Evolutionary conservation across 768 basidiomycete genomes (phyloP).

Genomic region (Boletus eberwhitei): DNA sequence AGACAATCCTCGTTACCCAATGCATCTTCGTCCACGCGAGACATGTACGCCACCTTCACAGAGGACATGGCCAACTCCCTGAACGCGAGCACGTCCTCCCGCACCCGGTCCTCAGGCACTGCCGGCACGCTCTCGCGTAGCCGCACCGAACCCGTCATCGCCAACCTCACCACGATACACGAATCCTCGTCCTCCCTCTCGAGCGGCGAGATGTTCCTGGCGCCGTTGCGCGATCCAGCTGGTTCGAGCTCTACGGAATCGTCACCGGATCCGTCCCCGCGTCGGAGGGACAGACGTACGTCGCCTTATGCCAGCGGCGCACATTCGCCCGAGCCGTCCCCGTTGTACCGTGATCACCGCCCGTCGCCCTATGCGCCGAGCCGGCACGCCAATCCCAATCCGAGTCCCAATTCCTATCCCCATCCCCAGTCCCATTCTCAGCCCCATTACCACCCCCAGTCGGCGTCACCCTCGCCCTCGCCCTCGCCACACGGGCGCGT

Average conservation of each 20-base stretch:
- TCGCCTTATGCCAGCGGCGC: conserved; percentile 18
- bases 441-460: too few species aligned
- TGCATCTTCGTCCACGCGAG: conserved; percentile 15
- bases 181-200: conserved; percentile 20
- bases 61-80: conserved; percentile 27
- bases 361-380: conserved; percentile 19
- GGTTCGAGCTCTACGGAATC: conserved; percentile 15
- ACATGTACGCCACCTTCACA: conserved; percentile 22
- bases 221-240: conserved; percentile 19
- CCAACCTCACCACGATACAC: conserved; percentile 27
- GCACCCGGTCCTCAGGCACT: conserved; percentile 8
- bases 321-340: conserved; percentile 27
- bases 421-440: neutral
- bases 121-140: conserved; percentile 20
- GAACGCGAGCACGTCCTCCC: conserved; percentile 15
- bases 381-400: conserved; percentile 2
- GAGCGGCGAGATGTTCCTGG: conserved; percentile 27
- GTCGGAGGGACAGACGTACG: conserved; percentile 21
- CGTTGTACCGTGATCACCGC: conserved; percentile 26
- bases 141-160: conserved; percentile 29
- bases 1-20: conserved; percentile 29
- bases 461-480: conserved; percentile 4
- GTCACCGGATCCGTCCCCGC: conserved; percentile 29
- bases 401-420: neutral
- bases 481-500: conserved; percentile 12